Evolutionary conservation across 345 rosid species (phyloP), one percentile per base, ranked within the genome.

Genomic region (Sonneratia caseolaris): DNA sequence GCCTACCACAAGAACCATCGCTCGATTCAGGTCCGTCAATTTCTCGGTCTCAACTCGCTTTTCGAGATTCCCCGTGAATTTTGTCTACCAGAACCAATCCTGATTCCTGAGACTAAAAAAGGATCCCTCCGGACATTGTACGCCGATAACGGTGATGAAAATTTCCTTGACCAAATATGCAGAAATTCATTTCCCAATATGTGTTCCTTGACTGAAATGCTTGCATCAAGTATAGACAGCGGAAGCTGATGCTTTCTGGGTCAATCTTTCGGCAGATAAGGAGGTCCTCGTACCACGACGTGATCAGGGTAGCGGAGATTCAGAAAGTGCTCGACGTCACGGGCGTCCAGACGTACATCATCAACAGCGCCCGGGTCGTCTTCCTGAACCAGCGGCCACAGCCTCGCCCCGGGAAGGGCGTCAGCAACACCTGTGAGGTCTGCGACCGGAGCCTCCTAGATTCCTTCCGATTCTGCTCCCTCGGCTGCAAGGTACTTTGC

Each of bases 271-370:
- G 62, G 70, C 80, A 90, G 98, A 92, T 92, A 82, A 84, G 98
- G 82, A 90, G 98, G 74, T 92, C 98, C 4, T 92, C 97, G 1
- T 92, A 92, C 84, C 98, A 92, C 84, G 97, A 90, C 84, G 98
- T 92, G 70, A 89, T 90, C n/a, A 86, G 98, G 75, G 96, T 92
- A 19, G 77, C 84, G 64, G 98, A 92, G 81, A 87, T 92, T 42
- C 95, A 90, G 83, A 92, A 87, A 77, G 78, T 84, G 61, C 71
- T 92, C 76, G 97, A 90, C 76, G 87, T 92, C 68, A 70, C 86
- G 3, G 91, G 91, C 15, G 86, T 92, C 16, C 96, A 93, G 72
- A 91, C 97, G 6, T 93, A 93, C 83, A 88, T 91, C 62, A 93
- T 93, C 66, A 92, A 92, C 82, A 90, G 98, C 73, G 98, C 98